Conservation (phyloP, 179 eudicot species). For the Heliamphora pulchella region DNA sequence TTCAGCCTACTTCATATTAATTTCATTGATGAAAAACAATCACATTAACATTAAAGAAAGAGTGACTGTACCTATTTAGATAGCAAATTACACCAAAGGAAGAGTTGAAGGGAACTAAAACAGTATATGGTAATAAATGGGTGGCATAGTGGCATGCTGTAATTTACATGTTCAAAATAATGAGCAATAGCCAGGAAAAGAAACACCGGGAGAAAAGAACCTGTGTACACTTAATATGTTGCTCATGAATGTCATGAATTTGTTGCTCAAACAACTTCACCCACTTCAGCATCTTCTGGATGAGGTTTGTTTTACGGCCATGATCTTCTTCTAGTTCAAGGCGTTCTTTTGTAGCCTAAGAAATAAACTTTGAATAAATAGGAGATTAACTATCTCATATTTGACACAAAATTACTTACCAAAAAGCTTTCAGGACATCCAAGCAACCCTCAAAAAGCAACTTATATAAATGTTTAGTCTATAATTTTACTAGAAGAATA, state of each 20-base stretch:
- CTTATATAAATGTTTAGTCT: neutral
- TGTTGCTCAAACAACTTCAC: slow-evolving; percentile 48
- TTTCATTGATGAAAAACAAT: neutral
- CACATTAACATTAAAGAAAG: neutral
- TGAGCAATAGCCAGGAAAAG: neutral
- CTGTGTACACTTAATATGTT: slow-evolving; percentile 64
- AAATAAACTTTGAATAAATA: slow-evolving; percentile 7
- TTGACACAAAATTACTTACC: neutral
- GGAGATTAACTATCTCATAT: neutral
- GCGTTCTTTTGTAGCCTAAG: slow-evolving; percentile 61
- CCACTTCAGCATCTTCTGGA: slow-evolving; percentile 40
- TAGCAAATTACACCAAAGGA: neutral
- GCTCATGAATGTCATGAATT: slow-evolving; percentile 55
- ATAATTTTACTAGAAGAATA: too few species aligned
- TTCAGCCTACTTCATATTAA: neutral
- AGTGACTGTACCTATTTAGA: too few species aligned
- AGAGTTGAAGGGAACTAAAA: neutral
- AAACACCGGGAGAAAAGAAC: slow-evolving; percentile 25
- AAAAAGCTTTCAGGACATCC: slow-evolving; percentile 1
- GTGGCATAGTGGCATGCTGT: neutral
- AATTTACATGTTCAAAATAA: slow-evolving; percentile 2
- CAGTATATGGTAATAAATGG: neutral
- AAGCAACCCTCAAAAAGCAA: neutral
- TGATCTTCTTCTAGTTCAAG: slow-evolving; percentile 58
- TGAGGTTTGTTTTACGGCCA: slow-evolving; percentile 29